phyloP scores from a whole-genome alignment of 164 flowering plant species.

The Umbellularia californica region DNA sequence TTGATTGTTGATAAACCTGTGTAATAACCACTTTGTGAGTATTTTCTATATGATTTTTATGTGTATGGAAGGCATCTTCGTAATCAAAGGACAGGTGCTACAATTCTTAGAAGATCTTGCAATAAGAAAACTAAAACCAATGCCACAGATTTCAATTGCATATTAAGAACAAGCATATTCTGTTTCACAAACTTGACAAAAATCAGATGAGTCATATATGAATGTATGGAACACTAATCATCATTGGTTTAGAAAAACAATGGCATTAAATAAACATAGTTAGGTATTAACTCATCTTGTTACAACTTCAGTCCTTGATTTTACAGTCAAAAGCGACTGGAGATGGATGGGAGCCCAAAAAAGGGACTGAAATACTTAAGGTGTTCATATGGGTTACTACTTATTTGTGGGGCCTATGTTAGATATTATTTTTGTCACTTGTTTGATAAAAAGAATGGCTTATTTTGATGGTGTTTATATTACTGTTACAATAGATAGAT shows the following conservation, averaged over 20 bases:
- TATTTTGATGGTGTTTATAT: background rate
- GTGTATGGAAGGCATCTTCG: no score
- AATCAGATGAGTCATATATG: background rate
- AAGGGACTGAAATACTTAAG: background rate
- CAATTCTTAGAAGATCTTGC: no score
- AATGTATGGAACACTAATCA: background rate
- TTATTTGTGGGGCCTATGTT: background rate
- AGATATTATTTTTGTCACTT: background rate
- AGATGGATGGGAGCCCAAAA: background rate
- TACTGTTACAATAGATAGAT: no score
- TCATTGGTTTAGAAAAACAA: background rate
- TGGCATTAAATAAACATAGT: background rate
- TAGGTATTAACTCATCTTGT: background rate
- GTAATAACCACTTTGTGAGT: conserved; percentile 6
- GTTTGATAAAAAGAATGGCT: background rate
- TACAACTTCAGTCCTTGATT: no score
- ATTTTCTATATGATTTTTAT: background rate
- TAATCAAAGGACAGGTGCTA: background rate
- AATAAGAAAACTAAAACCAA: background rate
- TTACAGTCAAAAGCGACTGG: background rate
- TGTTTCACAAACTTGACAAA: no score
- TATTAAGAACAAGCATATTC: no score
- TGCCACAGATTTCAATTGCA: background rate
- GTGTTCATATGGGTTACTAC: background rate
- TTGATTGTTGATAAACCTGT: conserved; percentile 94